Conservation (phyloP, 352 stramenopile species). For the Pythium myriotylum region DNA sequence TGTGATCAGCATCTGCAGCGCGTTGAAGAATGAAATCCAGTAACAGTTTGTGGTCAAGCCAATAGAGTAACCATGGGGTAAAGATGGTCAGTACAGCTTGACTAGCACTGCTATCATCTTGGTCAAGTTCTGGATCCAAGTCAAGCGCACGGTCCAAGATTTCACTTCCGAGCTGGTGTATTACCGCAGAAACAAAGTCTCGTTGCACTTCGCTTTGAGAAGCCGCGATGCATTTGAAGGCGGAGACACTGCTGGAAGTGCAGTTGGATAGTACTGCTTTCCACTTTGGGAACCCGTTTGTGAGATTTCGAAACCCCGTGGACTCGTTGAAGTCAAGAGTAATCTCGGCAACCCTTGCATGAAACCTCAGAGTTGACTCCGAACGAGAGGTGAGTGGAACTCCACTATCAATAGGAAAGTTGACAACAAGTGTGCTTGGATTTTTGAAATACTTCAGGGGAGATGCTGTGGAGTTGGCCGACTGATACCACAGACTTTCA, state of each 20-base stretch:
- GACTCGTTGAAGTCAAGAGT: slow-evolving; percentile 30
- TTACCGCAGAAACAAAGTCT: neutral
- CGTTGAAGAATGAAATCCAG: slow-evolving; percentile 38
- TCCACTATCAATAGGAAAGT: slow-evolving; percentile 12
- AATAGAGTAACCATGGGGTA: slow-evolving; percentile 42
- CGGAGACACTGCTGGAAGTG: slow-evolving; percentile 7
- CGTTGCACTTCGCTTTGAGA: neutral
- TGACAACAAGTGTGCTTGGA: slow-evolving; percentile 5
- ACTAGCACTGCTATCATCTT: neutral
- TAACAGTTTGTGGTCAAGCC: slow-evolving; percentile 44
- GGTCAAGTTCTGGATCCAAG: neutral
- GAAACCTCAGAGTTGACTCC: neutral
- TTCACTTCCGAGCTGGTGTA: neutral
- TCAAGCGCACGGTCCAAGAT: neutral
- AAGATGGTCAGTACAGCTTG: slow-evolving; percentile 35
- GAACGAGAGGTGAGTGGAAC: slow-evolving; percentile 1
- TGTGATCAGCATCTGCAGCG: slow-evolving; percentile 18
- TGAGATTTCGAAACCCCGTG: slow-evolving; percentile 34
- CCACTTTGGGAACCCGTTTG: slow-evolving; percentile 46
- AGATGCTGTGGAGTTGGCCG: slow-evolving; percentile 2
- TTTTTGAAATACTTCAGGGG: slow-evolving; percentile 1
- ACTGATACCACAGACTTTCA: slow-evolving; percentile 51
- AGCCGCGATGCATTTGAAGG: slow-evolving; percentile 10
- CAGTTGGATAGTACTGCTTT: slow-evolving; percentile 40
- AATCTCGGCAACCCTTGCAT: slow-evolving; percentile 14